These are phyloP conservation scores for Clavispora fructus DNA, from an alignment of 805 yeast species.

Conservation along the genomic window DNA sequence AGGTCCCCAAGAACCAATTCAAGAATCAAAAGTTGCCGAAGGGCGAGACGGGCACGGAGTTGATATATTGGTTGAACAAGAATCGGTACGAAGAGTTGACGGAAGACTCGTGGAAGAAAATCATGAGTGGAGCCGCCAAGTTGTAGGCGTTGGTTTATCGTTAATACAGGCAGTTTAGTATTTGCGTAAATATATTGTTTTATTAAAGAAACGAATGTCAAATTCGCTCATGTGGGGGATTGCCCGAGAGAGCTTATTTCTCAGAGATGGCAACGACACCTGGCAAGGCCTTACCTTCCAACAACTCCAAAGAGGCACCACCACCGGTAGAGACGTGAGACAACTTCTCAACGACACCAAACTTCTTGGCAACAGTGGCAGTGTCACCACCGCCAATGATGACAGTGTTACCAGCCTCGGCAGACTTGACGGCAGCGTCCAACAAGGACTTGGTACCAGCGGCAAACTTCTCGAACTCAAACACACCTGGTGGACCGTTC, in stretches of 20 bases:
- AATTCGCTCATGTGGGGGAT: not conserved
- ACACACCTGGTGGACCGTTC: conserved; percentile 99
- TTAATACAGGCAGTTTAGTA: not conserved
- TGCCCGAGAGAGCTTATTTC: conserved; percentile 32
- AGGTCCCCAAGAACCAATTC: conserved; percentile 65
- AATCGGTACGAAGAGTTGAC: conserved; percentile 55
- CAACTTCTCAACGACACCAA: conserved; percentile 91
- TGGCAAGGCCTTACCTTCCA: conserved; percentile 98
- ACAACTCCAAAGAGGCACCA: conserved; percentile 98
- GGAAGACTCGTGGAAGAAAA: conserved; percentile 48
- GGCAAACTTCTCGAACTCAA: conserved; percentile 91
- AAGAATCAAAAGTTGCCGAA: conserved; percentile 66
- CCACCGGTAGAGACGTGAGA: conserved; percentile 99
- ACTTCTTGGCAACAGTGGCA: conserved; percentile 98
- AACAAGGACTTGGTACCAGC: conserved; percentile 87
- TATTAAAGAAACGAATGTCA: not conserved
- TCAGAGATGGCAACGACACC: conserved; percentile 92
- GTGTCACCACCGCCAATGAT: conserved; percentile 99
- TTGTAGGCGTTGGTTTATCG: conserved; percentile 16
- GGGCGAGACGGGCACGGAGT: conserved; percentile 56
- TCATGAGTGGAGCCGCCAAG: conserved; percentile 35
- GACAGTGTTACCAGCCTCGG: conserved; percentile 84
- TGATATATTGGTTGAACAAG: conserved; percentile 64
- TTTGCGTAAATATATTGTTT: not conserved
- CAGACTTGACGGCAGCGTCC: conserved; percentile 82